Evolutionary conservation across 2,329 filamentous ascomycete species (phyloP).

Genomic region (Arthrobotrys conoides): DNA sequence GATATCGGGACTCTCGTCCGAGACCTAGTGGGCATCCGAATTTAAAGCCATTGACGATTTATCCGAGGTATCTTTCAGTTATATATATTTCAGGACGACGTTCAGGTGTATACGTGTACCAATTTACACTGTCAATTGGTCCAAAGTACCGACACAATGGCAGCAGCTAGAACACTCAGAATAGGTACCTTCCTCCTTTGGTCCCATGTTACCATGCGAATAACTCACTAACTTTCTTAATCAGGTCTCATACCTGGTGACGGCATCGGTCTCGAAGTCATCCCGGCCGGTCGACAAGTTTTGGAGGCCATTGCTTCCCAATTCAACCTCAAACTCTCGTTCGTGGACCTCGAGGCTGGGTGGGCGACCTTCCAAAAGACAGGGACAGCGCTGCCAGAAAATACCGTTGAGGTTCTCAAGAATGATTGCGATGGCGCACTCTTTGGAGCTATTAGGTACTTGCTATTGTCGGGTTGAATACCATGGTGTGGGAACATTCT

Average conservation of each 20-base stretch:
- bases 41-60: slow-evolving; percentile 10
- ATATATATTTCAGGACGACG: slow-evolving; percentile 4
- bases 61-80: slow-evolving; percentile 24
- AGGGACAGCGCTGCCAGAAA: slow-evolving; percentile 87
- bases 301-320: slow-evolving; percentile 94
- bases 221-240: slow-evolving; percentile 43
- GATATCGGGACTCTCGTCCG: slow-evolving; percentile 48
- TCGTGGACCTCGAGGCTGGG: slow-evolving; percentile 91
- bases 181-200: slow-evolving; percentile 54
- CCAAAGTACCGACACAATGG: slow-evolving; percentile 39
- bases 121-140: slow-evolving; percentile 11
- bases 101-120: slow-evolving; percentile 1
- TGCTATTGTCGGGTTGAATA: not conserved
- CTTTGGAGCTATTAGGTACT: slow-evolving; percentile 88
- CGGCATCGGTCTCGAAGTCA: slow-evolving; percentile 98
- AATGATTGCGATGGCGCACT: slow-evolving; percentile 94
- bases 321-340: slow-evolving; percentile 92
- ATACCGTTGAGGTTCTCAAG: slow-evolving; percentile 89
- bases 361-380: slow-evolving; percentile 94
- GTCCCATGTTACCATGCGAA: not conserved
- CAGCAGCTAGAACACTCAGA: slow-evolving; percentile 55
- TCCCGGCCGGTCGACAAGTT: slow-evolving; percentile 90
- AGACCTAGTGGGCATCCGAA: not conserved
- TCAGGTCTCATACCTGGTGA: slow-evolving; percentile 95
- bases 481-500: not conserved